Percentiles rank a stretch among this genome's conserved stretches.
phyloP scores from a whole-genome alignment of 2,329 filamentous ascomycete genomes.

The Ceratocystis eucalypticola region DNA sequence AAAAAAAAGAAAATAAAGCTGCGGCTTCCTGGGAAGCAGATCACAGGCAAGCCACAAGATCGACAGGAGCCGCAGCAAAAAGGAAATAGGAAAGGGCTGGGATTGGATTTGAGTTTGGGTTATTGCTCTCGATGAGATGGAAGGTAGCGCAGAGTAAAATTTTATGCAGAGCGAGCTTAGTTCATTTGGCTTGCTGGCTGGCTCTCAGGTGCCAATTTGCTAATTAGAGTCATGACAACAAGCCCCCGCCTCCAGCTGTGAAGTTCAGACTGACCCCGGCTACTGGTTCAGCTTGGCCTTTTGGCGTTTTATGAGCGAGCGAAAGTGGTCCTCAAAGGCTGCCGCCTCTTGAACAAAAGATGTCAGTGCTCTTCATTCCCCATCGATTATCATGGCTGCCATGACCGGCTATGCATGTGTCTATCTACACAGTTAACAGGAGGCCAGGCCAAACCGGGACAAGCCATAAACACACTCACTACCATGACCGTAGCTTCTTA shows the following conservation, averaged over 20 bases:
- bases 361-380: neutral
- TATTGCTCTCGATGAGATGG: neutral
- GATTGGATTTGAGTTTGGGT: neutral
- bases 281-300: constrained; percentile 3
- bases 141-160: neutral
- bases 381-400: neutral
- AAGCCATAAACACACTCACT: neutral
- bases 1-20: neutral
- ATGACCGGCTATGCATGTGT: neutral
- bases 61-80: constrained; percentile 6
- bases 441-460: neutral
- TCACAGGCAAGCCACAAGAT: constrained; percentile 7
- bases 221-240: constrained; percentile 4
- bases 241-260: neutral
- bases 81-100: constrained; percentile 6
- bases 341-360: neutral
- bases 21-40: neutral
- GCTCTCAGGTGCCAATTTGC: neutral
- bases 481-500: neutral
- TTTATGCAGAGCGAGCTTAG: neutral
- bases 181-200: neutral
- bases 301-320: neutral
- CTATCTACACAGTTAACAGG: neutral
- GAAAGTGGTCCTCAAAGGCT: neutral
- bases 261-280: neutral